Evolutionary conservation across 2,329 filamentous ascomycete genomes (phyloP), one percentile per base, ranked within the genome.

Genomic region (Thielaviopsis ethacetica): DNA sequence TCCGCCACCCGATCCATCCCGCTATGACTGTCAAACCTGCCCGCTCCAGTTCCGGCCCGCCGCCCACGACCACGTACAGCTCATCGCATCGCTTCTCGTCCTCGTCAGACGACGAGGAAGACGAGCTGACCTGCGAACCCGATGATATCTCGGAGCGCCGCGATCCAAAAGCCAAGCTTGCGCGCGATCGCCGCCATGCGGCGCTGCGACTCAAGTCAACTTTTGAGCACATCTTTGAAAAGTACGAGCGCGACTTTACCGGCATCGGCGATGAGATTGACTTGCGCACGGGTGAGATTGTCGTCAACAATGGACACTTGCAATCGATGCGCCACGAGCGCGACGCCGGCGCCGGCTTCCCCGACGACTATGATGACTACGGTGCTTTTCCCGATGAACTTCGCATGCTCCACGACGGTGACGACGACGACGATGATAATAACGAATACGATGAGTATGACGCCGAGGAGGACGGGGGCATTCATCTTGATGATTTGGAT

Each of bases 271-370:
- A 97, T 69, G 90, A 95, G 71, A 90, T 97, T 65, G 88, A 97
- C 69, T 75, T 95, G 59, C 75, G 76, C 55, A 91, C 87, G 0
- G 90, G 88, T 58, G 76, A 87, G 61, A 83, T 97, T 53, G 77
- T 95, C n/a, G 83, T 96, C 59, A 80, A 97, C 70, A 93, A 95
- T 74, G 91, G 93, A 0, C 93, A 97, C 71, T 69, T 96, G 57
- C 69, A 79, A 56, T 67, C 67, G 69, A 80, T 66, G 82, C 88
- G 77, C 66, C 73, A 67, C 69, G 80, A 70, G 76, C 84, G 67
- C 71, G 72, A 74, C 52, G 68, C 71, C 15, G 72, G 78, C 63
- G 63, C 63, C 71, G 30, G 47, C 57, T 57, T 65, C 62, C 67
- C 59, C 26, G 64, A 69, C 19, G 62, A 57, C 38, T 38, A 57